These are phyloP conservation scores for Chlorella variabilis DNA, from an alignment of 163 green algal species.

Conservation along the genomic window DNA sequence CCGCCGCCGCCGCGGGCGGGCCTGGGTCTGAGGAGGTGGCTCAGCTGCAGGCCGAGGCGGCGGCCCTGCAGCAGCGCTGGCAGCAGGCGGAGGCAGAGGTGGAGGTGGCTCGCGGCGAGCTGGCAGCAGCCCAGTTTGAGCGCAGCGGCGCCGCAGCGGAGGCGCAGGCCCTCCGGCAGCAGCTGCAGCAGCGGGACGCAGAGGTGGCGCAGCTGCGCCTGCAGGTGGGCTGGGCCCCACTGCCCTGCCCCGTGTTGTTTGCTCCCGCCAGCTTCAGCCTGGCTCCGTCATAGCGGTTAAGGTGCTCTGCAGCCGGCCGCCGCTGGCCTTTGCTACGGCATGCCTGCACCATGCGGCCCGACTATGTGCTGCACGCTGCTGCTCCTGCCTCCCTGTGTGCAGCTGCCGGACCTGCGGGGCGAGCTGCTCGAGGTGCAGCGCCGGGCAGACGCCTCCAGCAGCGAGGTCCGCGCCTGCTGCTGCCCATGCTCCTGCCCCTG, in stretches of 20 bases:
- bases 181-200: constrained; percentile 23
- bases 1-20: not conserved
- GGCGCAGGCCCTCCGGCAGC: not conserved
- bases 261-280: too few species aligned
- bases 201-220: constrained; percentile 35
- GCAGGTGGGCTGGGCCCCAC: too few species aligned
- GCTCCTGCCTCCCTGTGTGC: not conserved
- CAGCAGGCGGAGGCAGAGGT: not conserved
- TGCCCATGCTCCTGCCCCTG: not conserved
- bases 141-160: not conserved
- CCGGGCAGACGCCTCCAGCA: not conserved
- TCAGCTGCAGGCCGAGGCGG: not conserved
- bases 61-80: constrained; percentile 13
- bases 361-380: too few species aligned
- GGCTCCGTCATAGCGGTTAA: too few species aligned
- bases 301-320: too few species aligned
- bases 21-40: not conserved
- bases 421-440: not conserved
- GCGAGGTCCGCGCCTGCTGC: not conserved
- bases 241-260: too few species aligned
- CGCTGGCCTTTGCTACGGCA: too few species aligned
- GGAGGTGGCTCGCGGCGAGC: not conserved
- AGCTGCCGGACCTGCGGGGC: constrained; percentile 11
- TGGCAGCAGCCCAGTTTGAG: not conserved
- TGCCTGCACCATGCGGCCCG: too few species aligned